These are phyloP conservation scores for Termitomyces sp. DNA, from an alignment of 768 basidiomycete genomes.

Conservation along the genomic window DNA sequence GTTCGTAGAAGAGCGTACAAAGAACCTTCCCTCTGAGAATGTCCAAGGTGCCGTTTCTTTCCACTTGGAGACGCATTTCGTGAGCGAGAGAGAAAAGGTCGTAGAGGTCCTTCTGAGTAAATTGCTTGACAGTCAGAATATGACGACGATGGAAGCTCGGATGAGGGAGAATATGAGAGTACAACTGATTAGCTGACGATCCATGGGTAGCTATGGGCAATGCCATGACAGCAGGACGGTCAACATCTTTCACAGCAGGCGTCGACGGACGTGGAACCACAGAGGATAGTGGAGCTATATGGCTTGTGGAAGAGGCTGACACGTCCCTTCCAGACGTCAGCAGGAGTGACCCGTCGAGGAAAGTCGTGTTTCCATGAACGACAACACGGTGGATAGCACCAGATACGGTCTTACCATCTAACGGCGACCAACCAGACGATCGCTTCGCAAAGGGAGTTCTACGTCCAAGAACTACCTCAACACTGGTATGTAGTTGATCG, in stretches of 20 bases:
- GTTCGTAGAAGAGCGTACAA: conserved; percentile 93
- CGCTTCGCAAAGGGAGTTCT: conserved; percentile 49
- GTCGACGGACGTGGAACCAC: conserved; percentile 12
- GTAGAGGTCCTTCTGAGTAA: conserved; percentile 83
- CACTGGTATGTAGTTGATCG: conserved; percentile 79
- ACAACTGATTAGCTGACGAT: conserved; percentile 28
- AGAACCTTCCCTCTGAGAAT: conserved; percentile 88
- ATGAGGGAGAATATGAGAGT: conserved; percentile 54
- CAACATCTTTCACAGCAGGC: conserved; percentile 26
- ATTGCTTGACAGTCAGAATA: conserved; percentile 92
- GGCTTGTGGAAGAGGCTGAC: conserved; percentile 52
- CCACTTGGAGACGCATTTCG: conserved; percentile 96
- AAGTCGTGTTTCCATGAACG: conserved; percentile 82
- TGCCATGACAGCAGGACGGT: conserved; percentile 21
- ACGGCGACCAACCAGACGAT: conserved; percentile 73
- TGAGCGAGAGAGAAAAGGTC: conserved; percentile 92
- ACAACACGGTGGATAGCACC: conserved; percentile 89
- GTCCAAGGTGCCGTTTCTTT: conserved; percentile 83
- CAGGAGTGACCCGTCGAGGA: conserved; percentile 78
- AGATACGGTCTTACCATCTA: conserved; percentile 53
- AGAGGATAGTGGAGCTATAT: conserved; percentile 18
- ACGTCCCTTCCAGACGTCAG: conserved; percentile 65
- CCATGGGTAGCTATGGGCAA: conserved; percentile 25
- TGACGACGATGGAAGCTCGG: conserved; percentile 91
- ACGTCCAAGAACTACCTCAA: conserved; percentile 90